Evolutionary conservation across 768 basidiomycete genomes (phyloP), one percentile per base, ranked within the genome.

Genomic region (Termitomyces sp.): DNA sequence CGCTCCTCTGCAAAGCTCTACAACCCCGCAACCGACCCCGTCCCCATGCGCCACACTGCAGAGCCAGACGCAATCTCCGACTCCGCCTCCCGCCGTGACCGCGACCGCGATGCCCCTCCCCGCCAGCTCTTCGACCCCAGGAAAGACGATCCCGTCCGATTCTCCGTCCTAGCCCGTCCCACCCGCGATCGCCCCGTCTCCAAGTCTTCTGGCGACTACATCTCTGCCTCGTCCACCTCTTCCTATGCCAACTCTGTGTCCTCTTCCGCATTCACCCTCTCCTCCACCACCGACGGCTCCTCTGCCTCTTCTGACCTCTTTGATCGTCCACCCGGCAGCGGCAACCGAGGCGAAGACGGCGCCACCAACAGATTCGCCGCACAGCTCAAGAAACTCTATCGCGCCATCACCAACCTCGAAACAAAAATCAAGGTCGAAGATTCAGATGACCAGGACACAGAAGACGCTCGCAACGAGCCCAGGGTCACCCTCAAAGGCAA

Each of bases 61-160:
- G 90, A 94, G 65, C 83, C 86, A 4, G 91, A 92, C 57, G 64
- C 76, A 15, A 81, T 82, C 66, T 87, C 87, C 0, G 91, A 91
- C 58, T 78, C 81, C 55, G 82, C 77, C 67, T 85, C 87, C 0
- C 80, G 40, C 28, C 12, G 28, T 70, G 73, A 39, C 55, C 73
- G 12, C 66, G 69, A 65, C 13, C 61, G 72, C 20, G 73, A 73
- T 32, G 65, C 79, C 3, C 72, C 80, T 9, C 63, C 73, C 7
- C 76, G 87, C 45, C 90, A 90, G 63, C 84, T 97, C 0, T 96
- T 94, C 60, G 94, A 98, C 70, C 92, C 91, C 61, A 82, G 91
- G 42, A 88, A 92, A 68, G 92, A 98, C 71, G 93, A 98, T 71
- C 94, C 97, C 0, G 84, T 94, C 36, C 84, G 90, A 12, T 98